Evolutionary conservation across 2,329 filamentous ascomycete genomes (phyloP).

Genomic region (Lasiodiplodia theobromae): DNA sequence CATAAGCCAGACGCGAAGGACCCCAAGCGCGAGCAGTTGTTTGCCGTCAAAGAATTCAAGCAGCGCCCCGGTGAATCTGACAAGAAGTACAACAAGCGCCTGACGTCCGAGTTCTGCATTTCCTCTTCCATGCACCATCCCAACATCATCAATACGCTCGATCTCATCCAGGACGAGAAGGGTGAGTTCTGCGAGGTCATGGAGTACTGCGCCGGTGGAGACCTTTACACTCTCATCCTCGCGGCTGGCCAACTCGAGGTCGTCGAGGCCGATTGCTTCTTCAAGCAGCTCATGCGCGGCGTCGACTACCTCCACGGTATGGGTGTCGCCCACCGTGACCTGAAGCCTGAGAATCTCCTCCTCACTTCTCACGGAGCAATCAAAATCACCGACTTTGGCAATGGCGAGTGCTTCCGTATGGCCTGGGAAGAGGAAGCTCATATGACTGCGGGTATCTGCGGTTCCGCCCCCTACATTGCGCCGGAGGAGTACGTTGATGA

Average conservation of each 20-base stretch:
- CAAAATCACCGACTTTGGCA: conserved; percentile 98
- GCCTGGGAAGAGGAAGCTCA: conserved; percentile 98
- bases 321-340: conserved; percentile 95
- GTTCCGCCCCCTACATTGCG: conserved; percentile 95
- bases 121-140: conserved; percentile 95
- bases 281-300: conserved; percentile 98
- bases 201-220: conserved; percentile 97
- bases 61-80: conserved; percentile 91
- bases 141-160: conserved; percentile 97
- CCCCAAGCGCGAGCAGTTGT: conserved; percentile 81
- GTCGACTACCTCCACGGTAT: conserved; percentile 99
- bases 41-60: conserved; percentile 97
- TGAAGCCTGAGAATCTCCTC: conserved; percentile 96
- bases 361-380: conserved; percentile 90
- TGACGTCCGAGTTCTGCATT: conserved; percentile 98
- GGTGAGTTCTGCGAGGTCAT: conserved; percentile 99
- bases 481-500: conserved; percentile 95
- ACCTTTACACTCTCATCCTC: conserved; percentile 91
- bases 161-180: conserved; percentile 93
- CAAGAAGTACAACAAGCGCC: conserved; percentile 96
- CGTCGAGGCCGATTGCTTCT: conserved; percentile 94
- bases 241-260: conserved; percentile 91
- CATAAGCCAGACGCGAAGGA: conserved; percentile 91
- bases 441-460: conserved; percentile 96
- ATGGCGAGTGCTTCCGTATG: conserved; percentile 99